Conservation (phyloP, 2,329 filamentous ascomycete genomes). For the Elsinoe fawcettii region DNA sequence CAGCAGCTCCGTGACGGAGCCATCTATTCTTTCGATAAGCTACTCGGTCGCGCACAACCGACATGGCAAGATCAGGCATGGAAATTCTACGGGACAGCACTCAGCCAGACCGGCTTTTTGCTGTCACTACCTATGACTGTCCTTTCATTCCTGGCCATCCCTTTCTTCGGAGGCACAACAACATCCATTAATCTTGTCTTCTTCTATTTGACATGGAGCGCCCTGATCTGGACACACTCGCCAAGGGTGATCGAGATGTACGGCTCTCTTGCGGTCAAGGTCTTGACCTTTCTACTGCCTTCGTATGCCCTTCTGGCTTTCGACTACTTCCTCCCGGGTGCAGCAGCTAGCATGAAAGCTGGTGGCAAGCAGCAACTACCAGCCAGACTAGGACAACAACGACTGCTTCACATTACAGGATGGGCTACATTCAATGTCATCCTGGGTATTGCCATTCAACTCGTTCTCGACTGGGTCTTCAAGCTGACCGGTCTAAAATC, state of each 20-base stretch:
- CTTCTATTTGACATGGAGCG: slow-evolving; percentile 86
- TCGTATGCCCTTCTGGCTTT: slow-evolving; percentile 65
- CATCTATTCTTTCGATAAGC: slow-evolving; percentile 26
- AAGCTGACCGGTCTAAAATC: slow-evolving; percentile 48
- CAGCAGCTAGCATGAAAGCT: slow-evolving; percentile 44
- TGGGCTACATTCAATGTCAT: slow-evolving; percentile 51
- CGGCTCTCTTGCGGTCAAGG: slow-evolving; percentile 58
- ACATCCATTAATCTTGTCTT: slow-evolving; percentile 79
- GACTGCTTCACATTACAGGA: slow-evolving; percentile 43
- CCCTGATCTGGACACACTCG: slow-evolving; percentile 68
- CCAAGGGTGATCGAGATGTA: slow-evolving; percentile 68
- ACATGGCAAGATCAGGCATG: slow-evolving; percentile 20
- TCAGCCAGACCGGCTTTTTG: slow-evolving; percentile 26
- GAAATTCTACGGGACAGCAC: slow-evolving; percentile 21
- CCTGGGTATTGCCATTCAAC: slow-evolving; percentile 48
- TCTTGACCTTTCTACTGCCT: slow-evolving; percentile 65
- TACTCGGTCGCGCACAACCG: slow-evolving; percentile 24
- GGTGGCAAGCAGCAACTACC: slow-evolving; percentile 50
- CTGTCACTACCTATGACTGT: slow-evolving; percentile 33
- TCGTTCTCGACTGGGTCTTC: slow-evolving; percentile 46
- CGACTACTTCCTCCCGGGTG: slow-evolving; percentile 38
- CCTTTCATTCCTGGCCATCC: slow-evolving; percentile 61
- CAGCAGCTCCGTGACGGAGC: slow-evolving; percentile 23
- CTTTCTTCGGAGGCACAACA: slow-evolving; percentile 64
- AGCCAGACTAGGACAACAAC: slow-evolving; percentile 32